Conservation (phyloP, 495 filamentous ascomycete genomes). For the Aspergillus olivimuriae region DNA sequence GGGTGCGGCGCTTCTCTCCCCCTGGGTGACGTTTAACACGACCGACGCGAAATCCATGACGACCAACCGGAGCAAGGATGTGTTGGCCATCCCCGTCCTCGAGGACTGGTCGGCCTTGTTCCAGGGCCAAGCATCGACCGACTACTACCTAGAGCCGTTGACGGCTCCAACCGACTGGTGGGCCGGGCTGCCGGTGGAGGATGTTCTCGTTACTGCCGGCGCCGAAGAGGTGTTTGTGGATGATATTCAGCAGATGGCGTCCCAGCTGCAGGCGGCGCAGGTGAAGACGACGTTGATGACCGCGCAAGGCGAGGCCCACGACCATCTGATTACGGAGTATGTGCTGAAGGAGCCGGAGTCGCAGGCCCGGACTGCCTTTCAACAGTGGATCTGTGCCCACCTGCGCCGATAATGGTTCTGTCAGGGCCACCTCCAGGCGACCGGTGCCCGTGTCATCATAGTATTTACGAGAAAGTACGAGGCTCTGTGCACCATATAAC, state of each 20-base stretch:
- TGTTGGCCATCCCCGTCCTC: constrained; percentile 1
- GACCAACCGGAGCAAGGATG: constrained; percentile 7
- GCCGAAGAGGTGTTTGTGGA: constrained; percentile 10
- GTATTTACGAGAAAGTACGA: too few species aligned
- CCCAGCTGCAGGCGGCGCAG: neutral
- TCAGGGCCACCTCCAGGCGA: too few species aligned
- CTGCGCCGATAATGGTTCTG: too few species aligned
- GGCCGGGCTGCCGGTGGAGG: constrained; percentile 3
- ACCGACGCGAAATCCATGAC: constrained; percentile 1
- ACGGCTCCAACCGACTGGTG: constrained; percentile 10
- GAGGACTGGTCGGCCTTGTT: constrained; percentile 5
- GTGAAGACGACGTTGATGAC: neutral
- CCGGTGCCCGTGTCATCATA: too few species aligned
- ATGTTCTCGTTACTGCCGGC: constrained; percentile 7
- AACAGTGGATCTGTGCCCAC: neutral
- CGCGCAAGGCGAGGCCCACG: neutral
- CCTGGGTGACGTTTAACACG: constrained; percentile 10
- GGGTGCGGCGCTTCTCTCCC: constrained; percentile 6
- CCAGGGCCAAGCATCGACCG: constrained; percentile 3
- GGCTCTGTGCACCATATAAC: too few species aligned
- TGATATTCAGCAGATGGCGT: neutral
- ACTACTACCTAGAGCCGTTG: constrained; percentile 10
- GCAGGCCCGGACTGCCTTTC: neutral
- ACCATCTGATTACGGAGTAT: neutral
- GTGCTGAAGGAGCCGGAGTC: neutral